Conservation (phyloP, 129 eudicot species). For the Ambrosia trifida region DNA sequence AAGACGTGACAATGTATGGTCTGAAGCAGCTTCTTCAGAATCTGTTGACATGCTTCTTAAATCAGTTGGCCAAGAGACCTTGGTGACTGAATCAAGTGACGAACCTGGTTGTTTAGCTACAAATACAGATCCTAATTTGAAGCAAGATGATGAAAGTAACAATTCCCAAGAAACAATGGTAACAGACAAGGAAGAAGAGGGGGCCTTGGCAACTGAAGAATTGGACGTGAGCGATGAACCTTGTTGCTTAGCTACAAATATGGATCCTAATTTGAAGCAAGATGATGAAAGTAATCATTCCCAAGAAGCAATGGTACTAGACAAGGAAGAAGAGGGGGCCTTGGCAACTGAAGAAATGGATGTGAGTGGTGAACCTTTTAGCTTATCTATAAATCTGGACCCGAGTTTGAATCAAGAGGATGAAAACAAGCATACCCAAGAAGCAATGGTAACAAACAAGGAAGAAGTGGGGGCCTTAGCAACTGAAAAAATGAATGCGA, state of each 20-base stretch:
- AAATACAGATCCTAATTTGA: conserved; percentile 35
- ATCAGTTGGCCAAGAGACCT: conserved; percentile 82
- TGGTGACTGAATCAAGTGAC: conserved; percentile 18
- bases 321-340: conserved; percentile 6
- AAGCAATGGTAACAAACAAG: conserved; percentile 4
- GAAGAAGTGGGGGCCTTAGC: conserved; percentile 5
- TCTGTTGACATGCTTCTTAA: conserved; percentile 95
- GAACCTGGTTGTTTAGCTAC: conserved; percentile 33
- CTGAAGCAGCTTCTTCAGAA: conserved; percentile 97
- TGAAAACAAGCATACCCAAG: background rate
- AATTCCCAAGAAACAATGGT: conserved; percentile 9
- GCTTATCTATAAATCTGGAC: conserved; percentile 43
- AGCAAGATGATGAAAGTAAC: conserved; percentile 29
- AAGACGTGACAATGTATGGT: conserved; percentile 87
- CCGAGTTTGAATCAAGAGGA: conserved; percentile 6
- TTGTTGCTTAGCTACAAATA: background rate
- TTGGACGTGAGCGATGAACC: background rate
- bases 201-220: background rate
- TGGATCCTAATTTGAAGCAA: background rate
- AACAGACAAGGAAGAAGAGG: background rate
- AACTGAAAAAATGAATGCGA: background rate
- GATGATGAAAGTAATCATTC: conserved; percentile 1
- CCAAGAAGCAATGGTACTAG: background rate
- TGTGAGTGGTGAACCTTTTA: conserved; percentile 48
- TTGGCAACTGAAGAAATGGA: background rate